Percentiles rank a stretch among this genome's conserved stretches.
These are phyloP conservation scores for Phytopythium vexans DNA, from an alignment of 352 stramenopile species.

Conservation along the genomic window DNA sequence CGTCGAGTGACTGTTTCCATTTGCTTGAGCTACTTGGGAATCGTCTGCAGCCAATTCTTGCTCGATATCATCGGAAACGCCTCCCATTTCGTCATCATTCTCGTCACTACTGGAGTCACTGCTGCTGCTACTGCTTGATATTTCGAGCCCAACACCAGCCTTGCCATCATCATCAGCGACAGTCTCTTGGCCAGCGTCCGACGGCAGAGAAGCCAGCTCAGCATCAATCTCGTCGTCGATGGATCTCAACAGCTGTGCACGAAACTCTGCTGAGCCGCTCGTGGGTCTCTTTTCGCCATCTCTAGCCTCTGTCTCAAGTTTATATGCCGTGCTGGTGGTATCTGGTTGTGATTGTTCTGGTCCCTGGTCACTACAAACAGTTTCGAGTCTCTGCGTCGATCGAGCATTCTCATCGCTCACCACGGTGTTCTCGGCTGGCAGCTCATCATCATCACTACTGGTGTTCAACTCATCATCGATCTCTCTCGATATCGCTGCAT, in stretches of 20 bases:
- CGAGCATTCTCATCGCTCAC: neutral
- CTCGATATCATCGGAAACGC: conserved; percentile 7
- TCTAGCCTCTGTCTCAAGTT: neutral
- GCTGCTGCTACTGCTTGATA: conserved; percentile 19
- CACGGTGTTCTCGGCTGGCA: neutral
- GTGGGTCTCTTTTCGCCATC: neutral
- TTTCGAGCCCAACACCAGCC: neutral
- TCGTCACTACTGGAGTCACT: conserved; percentile 23
- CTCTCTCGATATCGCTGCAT: conserved; percentile 14
- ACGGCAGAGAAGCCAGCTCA: conserved; percentile 29
- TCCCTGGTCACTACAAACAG: no score
- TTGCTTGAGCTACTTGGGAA: neutral
- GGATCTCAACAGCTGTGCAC: conserved; percentile 6
- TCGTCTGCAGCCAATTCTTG: neutral
- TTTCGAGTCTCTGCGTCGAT: no score
- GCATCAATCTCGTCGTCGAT: conserved; percentile 40
- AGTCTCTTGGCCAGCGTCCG: conserved; percentile 16
- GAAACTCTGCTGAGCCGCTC: neutral
- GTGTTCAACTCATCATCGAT: conserved; percentile 29
- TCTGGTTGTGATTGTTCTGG: no score
- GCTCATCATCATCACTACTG: conserved; percentile 23
- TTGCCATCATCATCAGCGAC: conserved; percentile 1
- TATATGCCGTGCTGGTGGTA: neutral
- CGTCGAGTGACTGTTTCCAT: no score
- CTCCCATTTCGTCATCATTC: conserved; percentile 22